Evolutionary conservation across 192 early-diverging fungal genomes (phyloP), one percentile per base, ranked within the genome.

Genomic region (Lobulomyces angularis): DNA sequence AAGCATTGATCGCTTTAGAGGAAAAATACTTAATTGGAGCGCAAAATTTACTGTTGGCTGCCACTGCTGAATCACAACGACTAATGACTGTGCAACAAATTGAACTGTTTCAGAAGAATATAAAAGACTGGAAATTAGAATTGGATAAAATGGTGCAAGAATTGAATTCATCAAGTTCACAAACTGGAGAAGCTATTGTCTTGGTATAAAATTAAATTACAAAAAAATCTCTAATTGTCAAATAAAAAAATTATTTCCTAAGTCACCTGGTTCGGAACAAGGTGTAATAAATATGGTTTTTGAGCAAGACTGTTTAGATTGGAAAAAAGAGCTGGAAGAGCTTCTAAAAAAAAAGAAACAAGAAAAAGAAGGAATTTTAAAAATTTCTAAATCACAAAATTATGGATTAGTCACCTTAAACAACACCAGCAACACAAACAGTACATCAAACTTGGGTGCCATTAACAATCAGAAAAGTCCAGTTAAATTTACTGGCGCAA

Each of bases 21-120:
- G 61, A 62, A 45, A 61, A 61, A 29, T 61, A 67, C 59, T 45
- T 52, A 21, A 16, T 42, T 1, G 69, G 55, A 27, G 51, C 58
- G 1, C 53, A 67, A 31, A 54, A 53, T 37, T 63, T 71, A 46
- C 37, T 64, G 47, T 44, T 19, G 26, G 30, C 50, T 9, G 36
- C 59, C 11, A 52, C 47, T n/a, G 69, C 62, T 8, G 36, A n/a
- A n/a, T n/a, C 46, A 7, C 54, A 67, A 22, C 52, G 51, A 28
- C 41, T 36, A 3, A 29, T 46, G 0, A 37, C 61, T 12, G 41
- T 45, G 0, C 32, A 14, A 3, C 69, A 72, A 43, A 42, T 67
- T 3, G 61, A 64, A 27, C 46, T 52, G 11, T 43, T 45, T 0
- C 19, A 54, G 16, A 51, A 45, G 28, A 49, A 61, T 16, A 35